Base-by-base conservation (phyloP, 2,329 filamentous ascomycete genomes). In the Malbranchea cinnamomea region DNA sequence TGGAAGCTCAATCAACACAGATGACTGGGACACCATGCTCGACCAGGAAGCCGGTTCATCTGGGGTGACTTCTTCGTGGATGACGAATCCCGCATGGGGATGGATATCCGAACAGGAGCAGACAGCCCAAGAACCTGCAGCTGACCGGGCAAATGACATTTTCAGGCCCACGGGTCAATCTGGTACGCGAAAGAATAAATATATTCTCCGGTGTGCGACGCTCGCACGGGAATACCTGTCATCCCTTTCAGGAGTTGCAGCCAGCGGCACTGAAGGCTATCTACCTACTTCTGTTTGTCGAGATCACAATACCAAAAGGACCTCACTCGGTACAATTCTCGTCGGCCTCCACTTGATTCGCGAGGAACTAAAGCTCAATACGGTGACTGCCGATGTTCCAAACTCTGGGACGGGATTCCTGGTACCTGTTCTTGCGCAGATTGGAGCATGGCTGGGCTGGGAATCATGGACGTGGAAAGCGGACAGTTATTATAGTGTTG, bases 351-450 rank as follows among this genome's bases (percentile, higher is more conserved):
- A 98, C 55, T 62, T 95, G 3, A 60, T 92, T n/a, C 67, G 79
- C 0, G 87, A 98, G 50, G 89, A 98, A 49, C 67, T 79, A 38
- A 95, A 92, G 48, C 67, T 98, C 2, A 72, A 81, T 37, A 68
- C 75, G 3, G 56, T 62, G 32, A 60, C 62, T 25, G 54, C 57
- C n/a, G 62, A 68, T 37, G 49, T 55, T n/a, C 54, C 61, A 7
- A 53, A 48, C 27, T 52, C 51, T 12, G 56, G 63, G 23, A 42
- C 56, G 13, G 54, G 61, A 9, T 61, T 66, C 23, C 54, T 95
- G 13, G 70, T 72, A n/a, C 74, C 79, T 10, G 53, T 94, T 2
- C 59, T 95, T 24, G 74, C 77, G 26, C 87, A 94, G 48, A 64
- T 98, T 33, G 72, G 78, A 1, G 62, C 67, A 31, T 95, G 87